A percentile compares a stretch with the other conserved stretches of the same genome.
Conservation (phyloP, 2,329 filamentous ascomycete species). For the Hymenoscyphus linearis region DNA sequence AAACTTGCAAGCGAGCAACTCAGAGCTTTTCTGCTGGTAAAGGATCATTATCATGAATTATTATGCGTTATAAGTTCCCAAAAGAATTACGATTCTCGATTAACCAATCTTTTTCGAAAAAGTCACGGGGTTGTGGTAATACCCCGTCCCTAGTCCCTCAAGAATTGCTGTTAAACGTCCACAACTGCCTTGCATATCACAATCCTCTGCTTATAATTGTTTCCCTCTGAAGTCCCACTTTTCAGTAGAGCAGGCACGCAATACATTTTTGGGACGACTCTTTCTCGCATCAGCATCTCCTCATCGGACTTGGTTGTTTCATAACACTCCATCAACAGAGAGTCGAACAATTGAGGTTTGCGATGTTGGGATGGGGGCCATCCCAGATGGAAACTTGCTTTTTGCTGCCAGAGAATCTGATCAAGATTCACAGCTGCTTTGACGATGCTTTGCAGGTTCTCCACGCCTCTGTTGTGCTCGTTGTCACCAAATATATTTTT, state of each 20-base stretch:
- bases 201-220: neutral
- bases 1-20: too few relatives aligned
- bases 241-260: neutral
- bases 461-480: neutral
- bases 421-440: neutral
- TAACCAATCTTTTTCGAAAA: too few relatives aligned
- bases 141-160: too few relatives aligned
- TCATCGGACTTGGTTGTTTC: neutral
- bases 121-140: too few relatives aligned
- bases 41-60: too few relatives aligned
- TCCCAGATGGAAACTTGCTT: neutral
- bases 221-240: neutral
- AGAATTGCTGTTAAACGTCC: neutral
- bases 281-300: neutral
- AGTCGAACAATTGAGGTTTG: neutral
- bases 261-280: neutral
- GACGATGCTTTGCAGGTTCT: neutral
- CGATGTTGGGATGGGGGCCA: neutral
- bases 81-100: too few relatives aligned
- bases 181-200: neutral
- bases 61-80: too few relatives aligned
- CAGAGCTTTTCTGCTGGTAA: too few relatives aligned
- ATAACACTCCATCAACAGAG: neutral
- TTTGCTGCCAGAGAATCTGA: neutral
- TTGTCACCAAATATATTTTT: constrained; percentile 1